These are phyloP conservation scores for Solanum medicagineum DNA, from an alignment of 257 asterid genomes.

Conservation along the genomic window DNA sequence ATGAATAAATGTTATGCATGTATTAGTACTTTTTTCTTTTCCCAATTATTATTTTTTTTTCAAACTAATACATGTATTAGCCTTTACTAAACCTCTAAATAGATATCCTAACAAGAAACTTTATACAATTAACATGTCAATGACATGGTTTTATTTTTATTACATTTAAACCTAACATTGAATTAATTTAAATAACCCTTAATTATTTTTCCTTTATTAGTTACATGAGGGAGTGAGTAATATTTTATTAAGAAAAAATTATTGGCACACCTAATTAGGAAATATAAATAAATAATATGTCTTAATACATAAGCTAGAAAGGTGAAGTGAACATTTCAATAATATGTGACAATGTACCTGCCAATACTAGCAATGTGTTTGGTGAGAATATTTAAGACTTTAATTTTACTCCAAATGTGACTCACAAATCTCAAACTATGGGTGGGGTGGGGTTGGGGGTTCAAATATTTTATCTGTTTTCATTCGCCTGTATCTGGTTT, in stretches of 20 bases:
- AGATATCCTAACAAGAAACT: neutral
- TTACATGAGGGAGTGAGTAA: neutral
- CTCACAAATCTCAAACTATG: neutral
- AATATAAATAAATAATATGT: neutral
- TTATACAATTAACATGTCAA: neutral
- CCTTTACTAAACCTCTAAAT: neutral
- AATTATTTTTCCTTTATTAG: neutral
- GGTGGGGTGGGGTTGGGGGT: too few relatives aligned
- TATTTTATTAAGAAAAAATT: neutral
- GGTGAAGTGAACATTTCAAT: constrained; percentile 41
- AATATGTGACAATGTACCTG: constrained; percentile 6
- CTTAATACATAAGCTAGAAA: constrained; percentile 40
- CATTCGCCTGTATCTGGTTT: neutral
- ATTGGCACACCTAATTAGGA: neutral
- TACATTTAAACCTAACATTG: neutral
- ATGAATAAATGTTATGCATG: neutral
- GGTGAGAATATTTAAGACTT: constrained; percentile 34
- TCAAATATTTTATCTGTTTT: neutral
- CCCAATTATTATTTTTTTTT: neutral
- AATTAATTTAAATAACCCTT: neutral
- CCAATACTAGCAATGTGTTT: constrained; percentile 20
- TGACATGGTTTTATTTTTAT: neutral
- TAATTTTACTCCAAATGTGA: constrained; percentile 12
- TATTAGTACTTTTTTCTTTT: neutral
- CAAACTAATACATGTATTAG: neutral